A percentile compares a stretch with the other conserved stretches of the same genome.
Conservation (phyloP, 495 filamentous ascomycete species). For the Talaromyces liani region DNA sequence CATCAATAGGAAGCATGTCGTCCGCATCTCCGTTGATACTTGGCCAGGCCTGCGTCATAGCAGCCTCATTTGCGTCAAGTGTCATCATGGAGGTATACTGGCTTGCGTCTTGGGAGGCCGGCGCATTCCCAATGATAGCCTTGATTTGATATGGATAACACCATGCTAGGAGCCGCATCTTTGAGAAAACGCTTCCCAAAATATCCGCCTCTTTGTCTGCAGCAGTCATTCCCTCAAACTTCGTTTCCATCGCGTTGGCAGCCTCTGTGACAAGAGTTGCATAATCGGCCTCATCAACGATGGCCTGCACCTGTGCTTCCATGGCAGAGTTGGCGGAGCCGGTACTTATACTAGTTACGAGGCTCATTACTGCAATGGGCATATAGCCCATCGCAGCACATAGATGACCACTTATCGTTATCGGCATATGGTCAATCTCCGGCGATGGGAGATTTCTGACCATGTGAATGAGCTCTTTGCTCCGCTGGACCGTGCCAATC, state of each 20-base stretch:
- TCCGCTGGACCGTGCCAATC: slow-evolving; percentile 10
- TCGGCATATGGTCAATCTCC: slow-evolving; percentile 12
- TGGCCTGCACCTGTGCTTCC: slow-evolving; percentile 11
- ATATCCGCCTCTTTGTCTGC: slow-evolving; percentile 14
- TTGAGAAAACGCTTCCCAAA: slow-evolving; percentile 14
- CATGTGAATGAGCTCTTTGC: slow-evolving; percentile 13
- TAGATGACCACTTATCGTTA: slow-evolving; percentile 10
- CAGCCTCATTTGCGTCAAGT: not conserved
- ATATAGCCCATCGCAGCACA: slow-evolving; percentile 14
- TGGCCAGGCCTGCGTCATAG: slow-evolving; percentile 12
- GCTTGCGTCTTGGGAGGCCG: not conserved
- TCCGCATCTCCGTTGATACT: slow-evolving; percentile 16
- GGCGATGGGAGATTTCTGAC: slow-evolving; percentile 6
- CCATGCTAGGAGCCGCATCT: slow-evolving; percentile 12
- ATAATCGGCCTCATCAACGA: slow-evolving; percentile 15
- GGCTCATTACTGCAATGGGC: slow-evolving; percentile 10
- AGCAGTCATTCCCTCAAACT: slow-evolving; percentile 11
- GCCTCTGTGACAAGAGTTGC: slow-evolving; percentile 11
- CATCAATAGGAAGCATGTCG: slow-evolving; percentile 17
- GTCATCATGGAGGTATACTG: slow-evolving; percentile 7
- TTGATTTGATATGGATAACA: slow-evolving; percentile 16
- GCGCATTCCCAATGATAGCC: slow-evolving; percentile 6
- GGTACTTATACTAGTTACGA: slow-evolving; percentile 9
- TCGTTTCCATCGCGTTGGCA: slow-evolving; percentile 10
- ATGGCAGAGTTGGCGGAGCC: slow-evolving; percentile 2